A percentile compares a stretch with the other conserved stretches of the same genome.
Evolutionary conservation across 2,329 filamentous ascomycete genomes (phyloP).

Genomic region (Didymella pomorum): DNA sequence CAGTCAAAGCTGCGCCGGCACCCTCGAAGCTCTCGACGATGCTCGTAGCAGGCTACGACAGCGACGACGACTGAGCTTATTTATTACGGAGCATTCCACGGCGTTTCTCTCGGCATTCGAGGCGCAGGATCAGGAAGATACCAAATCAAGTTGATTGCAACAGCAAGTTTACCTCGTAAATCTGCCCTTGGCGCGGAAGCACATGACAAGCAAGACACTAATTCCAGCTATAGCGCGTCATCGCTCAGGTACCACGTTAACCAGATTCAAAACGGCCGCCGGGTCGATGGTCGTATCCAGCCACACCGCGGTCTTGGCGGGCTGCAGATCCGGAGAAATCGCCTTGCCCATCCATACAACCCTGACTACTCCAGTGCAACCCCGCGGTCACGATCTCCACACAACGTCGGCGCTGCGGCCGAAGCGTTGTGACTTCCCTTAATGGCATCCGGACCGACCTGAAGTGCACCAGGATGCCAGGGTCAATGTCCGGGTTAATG

Average conservation of each 20-base stretch:
- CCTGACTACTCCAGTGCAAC: background rate
- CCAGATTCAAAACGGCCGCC: background rate
- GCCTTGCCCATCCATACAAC: too few species aligned
- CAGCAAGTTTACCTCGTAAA: background rate
- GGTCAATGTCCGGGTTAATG: background rate
- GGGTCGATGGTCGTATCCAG: background rate
- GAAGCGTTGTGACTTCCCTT: background rate
- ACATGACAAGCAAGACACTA: background rate
- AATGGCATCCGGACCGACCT: background rate
- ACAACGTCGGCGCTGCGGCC: too few species aligned
- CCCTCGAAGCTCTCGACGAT: slow-evolving; percentile 30
- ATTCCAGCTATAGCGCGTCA: background rate
- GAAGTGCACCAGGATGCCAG: background rate
- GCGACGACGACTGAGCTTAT: slow-evolving; percentile 28
- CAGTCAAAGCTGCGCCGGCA: slow-evolving; percentile 23
- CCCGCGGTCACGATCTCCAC: too few species aligned
- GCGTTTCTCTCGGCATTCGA: slow-evolving; percentile 1
- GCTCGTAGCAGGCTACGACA: slow-evolving; percentile 43
- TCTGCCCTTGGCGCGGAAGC: background rate
- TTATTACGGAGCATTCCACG: background rate
- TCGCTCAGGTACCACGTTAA: background rate
- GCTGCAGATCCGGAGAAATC: background rate
- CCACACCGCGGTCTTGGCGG: background rate
- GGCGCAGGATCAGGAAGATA: background rate
- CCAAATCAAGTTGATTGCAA: background rate